phyloP scores from a whole-genome alignment of 1,139 yeast genomes.

The Hansenula lynferdii region DNA sequence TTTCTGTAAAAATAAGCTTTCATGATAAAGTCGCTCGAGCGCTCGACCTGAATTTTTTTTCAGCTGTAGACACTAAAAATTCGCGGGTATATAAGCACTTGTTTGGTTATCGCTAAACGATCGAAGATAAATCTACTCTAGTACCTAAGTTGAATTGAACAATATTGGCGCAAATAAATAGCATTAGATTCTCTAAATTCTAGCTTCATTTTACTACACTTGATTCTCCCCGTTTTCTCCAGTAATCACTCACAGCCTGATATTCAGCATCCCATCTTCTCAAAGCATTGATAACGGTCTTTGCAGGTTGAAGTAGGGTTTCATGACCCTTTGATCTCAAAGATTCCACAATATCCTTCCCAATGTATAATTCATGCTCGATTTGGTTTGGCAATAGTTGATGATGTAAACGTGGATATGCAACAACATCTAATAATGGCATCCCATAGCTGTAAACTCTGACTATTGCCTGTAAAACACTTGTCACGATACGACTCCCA shows the following conservation, averaged over 20 bases:
- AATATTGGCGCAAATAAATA: too few species aligned
- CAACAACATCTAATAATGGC: conserved; percentile 61
- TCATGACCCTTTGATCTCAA: conserved; percentile 38
- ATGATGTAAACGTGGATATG: conserved; percentile 83
- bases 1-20: too few species aligned
- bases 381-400: conserved; percentile 75
- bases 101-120: too few species aligned
- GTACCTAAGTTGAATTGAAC: too few species aligned
- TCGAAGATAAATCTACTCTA: too few species aligned
- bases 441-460: conserved; percentile 53
- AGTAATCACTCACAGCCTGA: conserved; percentile 52
- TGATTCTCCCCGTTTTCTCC: conserved; percentile 49
- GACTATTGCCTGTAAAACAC: conserved; percentile 75
- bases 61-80: not conserved
- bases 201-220: conserved; percentile 21
- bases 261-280: conserved; percentile 33
- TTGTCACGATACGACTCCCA: conserved; percentile 84
- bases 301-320: conserved; percentile 28
- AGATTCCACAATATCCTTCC: conserved; percentile 26
- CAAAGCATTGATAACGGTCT: conserved; percentile 47
- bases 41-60: not conserved
- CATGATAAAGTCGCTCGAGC: not conserved
- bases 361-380: conserved; percentile 51
- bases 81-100: too few species aligned
- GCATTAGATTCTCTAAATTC: not conserved